Evolutionary conservation across 2,329 filamentous ascomycete genomes (phyloP), one percentile per base, ranked within the genome.

Genomic region (Shiraia bambusicola): DNA sequence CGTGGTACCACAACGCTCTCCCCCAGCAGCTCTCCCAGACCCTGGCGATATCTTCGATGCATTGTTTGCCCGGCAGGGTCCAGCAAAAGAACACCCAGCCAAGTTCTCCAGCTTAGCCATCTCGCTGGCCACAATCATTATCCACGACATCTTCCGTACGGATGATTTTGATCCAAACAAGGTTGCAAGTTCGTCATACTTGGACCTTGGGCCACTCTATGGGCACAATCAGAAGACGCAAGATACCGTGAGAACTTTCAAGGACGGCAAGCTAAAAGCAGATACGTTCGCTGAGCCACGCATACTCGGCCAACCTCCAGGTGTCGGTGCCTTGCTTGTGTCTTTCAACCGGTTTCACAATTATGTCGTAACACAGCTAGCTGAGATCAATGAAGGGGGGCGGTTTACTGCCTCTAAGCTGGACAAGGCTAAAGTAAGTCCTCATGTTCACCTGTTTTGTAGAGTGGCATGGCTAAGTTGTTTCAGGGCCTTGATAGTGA

Each of bases 261-360:
- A 78, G 44, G 76, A 81, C 45, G 84, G 83, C 5, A 80, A 79
- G 49, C 69, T 87, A 40, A 85, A 86, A 63, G 76, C 81, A 0
- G 83, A 87, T 57, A 81, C 77, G 36, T 87, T 86, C 59, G 74
- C 78, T 2, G 80, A 85, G 52, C 76, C 76, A 46, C 75, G 83
- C 6, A 67, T 86, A 2, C 67, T 86, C 3, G 75, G 77, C 0
- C 82, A 85, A 37, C 83, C 83, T 2, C 77, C 82, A 0, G 83
- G 82, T n/a, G 80, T 84, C 17, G 78, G 78, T 34, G 75, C 8
- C 2, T 6, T 28, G 14, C 65, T 87, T 24, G 78, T 87, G 43
- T 76, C 83, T 62, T 86, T 84, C 72, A 76, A 74, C 45, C 59
- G 72, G 10, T 92, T 92, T 69, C 90, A 95, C 69, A 95, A 95